Evolutionary conservation across 2,329 filamentous ascomycete species (phyloP), one percentile per base, ranked within the genome.

Genomic region (Pseudonectria foliicola): DNA sequence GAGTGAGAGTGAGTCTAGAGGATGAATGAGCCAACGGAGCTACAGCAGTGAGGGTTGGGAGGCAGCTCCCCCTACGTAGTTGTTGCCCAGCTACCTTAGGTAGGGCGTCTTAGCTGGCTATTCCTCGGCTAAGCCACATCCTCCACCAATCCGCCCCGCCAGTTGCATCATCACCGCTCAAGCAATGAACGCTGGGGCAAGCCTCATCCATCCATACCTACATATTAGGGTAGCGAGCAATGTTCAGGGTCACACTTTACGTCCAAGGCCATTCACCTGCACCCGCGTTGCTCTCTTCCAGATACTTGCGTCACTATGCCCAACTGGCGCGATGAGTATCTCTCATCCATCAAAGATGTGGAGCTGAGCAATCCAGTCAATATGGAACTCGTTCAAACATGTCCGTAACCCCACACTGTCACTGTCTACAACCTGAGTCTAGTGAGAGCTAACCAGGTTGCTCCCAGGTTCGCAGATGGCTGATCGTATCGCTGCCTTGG

Each of bases 271-370:
- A 23, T 35, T 16, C 14, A 24, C 16, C 26, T 24, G n/a, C n/a
- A n/a, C 24, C 13, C 29, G 10, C 13, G 26, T 16, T 28, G 27
- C 24, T 13, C 24, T 29, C 25, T n/a, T 7, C 25, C 11, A 10
- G 28, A 21, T 21, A 13, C 24, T 3, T 13, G 12, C 27, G 14
- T 27, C 26, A 55, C 23, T 39, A 75, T 75, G 71, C 71, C 77
- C 44, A 76, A 75, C 66, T 93, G 89, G 85, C 75, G 81, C 53
- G 79, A 85, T 47, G 84, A 93, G 53, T 95, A 94, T 60, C 70
- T 85, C 43, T 69, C 76, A 42, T 82, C 82, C 45, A 70, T 96
- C 46, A 73, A 78, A 48, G 80, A 82, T 51, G 85, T 86, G 51
- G 73, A 78, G 53, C 73, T 77, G 43, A 82, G 87, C 39, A 71